Percentiles rank a stretch among this genome's conserved stretches.
These are phyloP conservation scores for Suillus weaverae DNA, from an alignment of 768 basidiomycete genomes.

Conservation along the genomic window DNA sequence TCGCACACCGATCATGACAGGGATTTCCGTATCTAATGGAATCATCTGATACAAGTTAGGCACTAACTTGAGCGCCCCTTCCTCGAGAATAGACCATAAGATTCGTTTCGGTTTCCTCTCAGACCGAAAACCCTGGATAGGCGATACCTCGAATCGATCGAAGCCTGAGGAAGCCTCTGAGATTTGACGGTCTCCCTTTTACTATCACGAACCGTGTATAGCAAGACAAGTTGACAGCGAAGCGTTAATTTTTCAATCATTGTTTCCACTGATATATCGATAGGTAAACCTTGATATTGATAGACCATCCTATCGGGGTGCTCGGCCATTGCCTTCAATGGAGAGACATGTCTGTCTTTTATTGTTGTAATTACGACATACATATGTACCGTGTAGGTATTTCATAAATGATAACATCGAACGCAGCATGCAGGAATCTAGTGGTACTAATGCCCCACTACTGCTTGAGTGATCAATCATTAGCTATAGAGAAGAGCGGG, in stretches of 20 bases:
- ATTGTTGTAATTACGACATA: neutral
- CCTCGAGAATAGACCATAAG: neutral
- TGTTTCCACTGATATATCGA: neutral
- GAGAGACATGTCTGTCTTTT: neutral
- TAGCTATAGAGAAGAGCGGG: constrained; percentile 2
- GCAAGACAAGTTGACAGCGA: neutral
- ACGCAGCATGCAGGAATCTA: neutral
- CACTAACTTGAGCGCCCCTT: neutral
- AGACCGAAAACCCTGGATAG: neutral
- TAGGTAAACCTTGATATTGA: neutral
- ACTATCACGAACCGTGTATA: neutral
- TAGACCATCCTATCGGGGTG: neutral
- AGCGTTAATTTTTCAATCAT: neutral
- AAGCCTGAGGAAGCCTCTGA: neutral
- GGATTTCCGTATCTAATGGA: neutral
- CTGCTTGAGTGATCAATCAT: constrained; percentile 2
- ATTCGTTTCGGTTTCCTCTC: neutral
- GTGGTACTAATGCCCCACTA: neutral
- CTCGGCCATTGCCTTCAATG: neutral
- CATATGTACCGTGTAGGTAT: neutral
- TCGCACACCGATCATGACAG: neutral
- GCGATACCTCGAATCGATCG: neutral
- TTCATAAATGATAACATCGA: neutral
- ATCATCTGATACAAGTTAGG: neutral
- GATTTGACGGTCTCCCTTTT: neutral